A percentile compares a stretch with the other conserved stretches of the same genome.
Evolutionary conservation across 495 filamentous ascomycete species (phyloP).

Genomic region (Penicillium goetzii): DNA sequence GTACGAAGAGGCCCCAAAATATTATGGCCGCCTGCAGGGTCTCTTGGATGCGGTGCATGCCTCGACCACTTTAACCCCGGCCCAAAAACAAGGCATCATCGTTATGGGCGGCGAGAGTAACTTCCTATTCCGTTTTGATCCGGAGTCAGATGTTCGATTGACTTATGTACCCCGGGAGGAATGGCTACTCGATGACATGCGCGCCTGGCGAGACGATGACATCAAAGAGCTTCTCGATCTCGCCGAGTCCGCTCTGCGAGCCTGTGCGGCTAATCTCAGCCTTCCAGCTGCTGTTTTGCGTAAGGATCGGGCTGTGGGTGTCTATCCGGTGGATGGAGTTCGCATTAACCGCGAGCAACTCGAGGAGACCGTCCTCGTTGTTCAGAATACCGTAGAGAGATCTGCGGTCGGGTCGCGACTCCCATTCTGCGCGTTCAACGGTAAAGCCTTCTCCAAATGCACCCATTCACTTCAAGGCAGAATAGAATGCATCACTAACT

Average conservation of each 20-base stretch:
- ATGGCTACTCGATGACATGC: constrained; percentile 90
- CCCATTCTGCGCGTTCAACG: constrained; percentile 98
- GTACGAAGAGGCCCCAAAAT: constrained; percentile 82
- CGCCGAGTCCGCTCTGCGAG: constrained; percentile 78
- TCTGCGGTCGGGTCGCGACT: constrained; percentile 68
- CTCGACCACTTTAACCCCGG: constrained; percentile 56
- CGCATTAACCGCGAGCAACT: constrained; percentile 85
- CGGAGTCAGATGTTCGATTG: constrained; percentile 38
- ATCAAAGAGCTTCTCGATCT: constrained; percentile 81
- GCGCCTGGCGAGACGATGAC: constrained; percentile 75
- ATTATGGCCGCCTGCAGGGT: constrained; percentile 82
- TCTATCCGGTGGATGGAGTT: constrained; percentile 61
- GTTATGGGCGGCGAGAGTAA: constrained; percentile 93
- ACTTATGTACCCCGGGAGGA: constrained; percentile 65
- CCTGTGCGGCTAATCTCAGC: constrained; percentile 75
- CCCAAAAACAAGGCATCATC: constrained; percentile 75
- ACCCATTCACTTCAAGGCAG: background rate
- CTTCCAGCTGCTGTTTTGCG: constrained; percentile 78
- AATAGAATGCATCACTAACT: background rate
- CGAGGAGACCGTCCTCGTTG: constrained; percentile 93
- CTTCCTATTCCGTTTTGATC: constrained; percentile 79
- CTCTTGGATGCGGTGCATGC: constrained; percentile 79
- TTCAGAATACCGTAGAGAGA: constrained; percentile 87
- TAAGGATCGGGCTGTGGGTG: constrained; percentile 93
- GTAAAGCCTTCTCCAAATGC: constrained; percentile 29